Percentiles rank a stretch among this genome's conserved stretches.
phyloP scores from a whole-genome alignment of 2,329 filamentous ascomycete genomes.

The Monascus ruber region DNA sequence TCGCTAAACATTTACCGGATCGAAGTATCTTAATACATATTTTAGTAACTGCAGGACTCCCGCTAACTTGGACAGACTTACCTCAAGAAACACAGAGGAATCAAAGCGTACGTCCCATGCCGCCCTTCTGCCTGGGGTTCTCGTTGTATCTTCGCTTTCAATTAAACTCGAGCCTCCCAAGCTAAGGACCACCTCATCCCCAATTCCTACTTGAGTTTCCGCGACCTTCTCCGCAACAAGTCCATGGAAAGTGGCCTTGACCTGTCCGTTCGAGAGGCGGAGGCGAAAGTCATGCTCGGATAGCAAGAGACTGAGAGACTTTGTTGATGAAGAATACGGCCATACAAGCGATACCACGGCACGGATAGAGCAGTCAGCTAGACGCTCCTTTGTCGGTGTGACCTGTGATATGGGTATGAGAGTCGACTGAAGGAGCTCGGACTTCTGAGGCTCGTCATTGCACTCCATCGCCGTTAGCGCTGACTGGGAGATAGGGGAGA shows the following conservation, averaged over 20 bases:
- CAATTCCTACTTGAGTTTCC: slow-evolving; percentile 58
- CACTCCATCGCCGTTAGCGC: slow-evolving; percentile 19
- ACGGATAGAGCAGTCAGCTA: slow-evolving; percentile 37
- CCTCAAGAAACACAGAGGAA: slow-evolving; percentile 25
- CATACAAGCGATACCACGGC: slow-evolving; percentile 77
- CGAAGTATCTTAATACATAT: slow-evolving; percentile 13
- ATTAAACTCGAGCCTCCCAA: slow-evolving; percentile 59
- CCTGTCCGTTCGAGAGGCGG: slow-evolving; percentile 64
- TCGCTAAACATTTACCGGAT: slow-evolving; percentile 12
- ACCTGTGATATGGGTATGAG: slow-evolving; percentile 31
- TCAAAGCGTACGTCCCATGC: slow-evolving; percentile 46
- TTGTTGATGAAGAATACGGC: slow-evolving; percentile 74
- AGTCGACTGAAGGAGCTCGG: slow-evolving; percentile 13
- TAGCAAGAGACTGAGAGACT: slow-evolving; percentile 64
- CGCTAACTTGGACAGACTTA: slow-evolving; percentile 6
- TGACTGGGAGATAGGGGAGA: background rate
- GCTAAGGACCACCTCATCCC: slow-evolving; percentile 60
- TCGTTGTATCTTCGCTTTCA: slow-evolving; percentile 39
- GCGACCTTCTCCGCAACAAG: slow-evolving; percentile 59
- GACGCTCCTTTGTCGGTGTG: slow-evolving; percentile 21
- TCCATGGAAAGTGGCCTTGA: slow-evolving; percentile 65
- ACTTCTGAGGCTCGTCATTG: slow-evolving; percentile 11
- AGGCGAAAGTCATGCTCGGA: slow-evolving; percentile 76
- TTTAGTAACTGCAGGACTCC: slow-evolving; percentile 1
- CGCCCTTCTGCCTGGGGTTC: slow-evolving; percentile 46